Percentiles rank a stretch among this genome's conserved stretches.
These are phyloP conservation scores for Lyophyllum decastes DNA, from an alignment of 768 basidiomycete genomes.

Conservation along the genomic window DNA sequence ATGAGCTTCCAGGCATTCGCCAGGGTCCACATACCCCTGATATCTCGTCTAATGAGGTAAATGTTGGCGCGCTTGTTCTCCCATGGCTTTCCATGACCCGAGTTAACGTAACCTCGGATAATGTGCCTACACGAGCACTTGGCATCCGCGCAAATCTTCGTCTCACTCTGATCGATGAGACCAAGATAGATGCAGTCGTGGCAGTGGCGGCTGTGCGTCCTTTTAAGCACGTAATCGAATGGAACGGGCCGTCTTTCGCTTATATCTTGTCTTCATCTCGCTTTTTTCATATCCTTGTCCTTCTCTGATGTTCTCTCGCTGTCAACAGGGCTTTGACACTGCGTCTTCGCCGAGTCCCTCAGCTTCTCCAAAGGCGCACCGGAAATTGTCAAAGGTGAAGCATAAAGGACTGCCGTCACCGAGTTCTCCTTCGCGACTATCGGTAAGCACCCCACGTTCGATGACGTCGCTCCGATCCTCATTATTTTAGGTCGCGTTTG, in stretches of 20 bases:
- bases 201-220: not conserved
- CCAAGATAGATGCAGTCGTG: not conserved
- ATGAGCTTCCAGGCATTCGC: not conserved
- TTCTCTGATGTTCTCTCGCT: slow-evolving; percentile 4
- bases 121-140: not conserved
- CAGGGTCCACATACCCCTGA: not conserved
- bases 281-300: slow-evolving; percentile 10
- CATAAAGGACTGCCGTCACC: slow-evolving; percentile 5
- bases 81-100: not conserved
- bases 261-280: slow-evolving; percentile 11
- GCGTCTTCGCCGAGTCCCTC: slow-evolving; percentile 12
- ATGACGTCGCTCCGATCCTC: slow-evolving; percentile 8
- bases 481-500: slow-evolving; percentile 5
- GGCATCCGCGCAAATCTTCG: slow-evolving; percentile 3
- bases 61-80: not conserved
- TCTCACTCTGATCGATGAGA: not conserved
- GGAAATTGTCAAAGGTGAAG: slow-evolving; percentile 15
- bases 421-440: slow-evolving; percentile 1
- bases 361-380: slow-evolving; percentile 12
- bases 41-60: slow-evolving; percentile 6
- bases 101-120: not conserved
- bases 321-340: slow-evolving; percentile 10
- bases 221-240: slow-evolving; percentile 12
- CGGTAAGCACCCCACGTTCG: slow-evolving; percentile 10
- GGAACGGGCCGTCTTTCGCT: not conserved